Percentiles rank a stretch among this genome's conserved stretches.
Conservation (phyloP, 148 eudicot genomes). For the Rhododendron griersonianum region DNA sequence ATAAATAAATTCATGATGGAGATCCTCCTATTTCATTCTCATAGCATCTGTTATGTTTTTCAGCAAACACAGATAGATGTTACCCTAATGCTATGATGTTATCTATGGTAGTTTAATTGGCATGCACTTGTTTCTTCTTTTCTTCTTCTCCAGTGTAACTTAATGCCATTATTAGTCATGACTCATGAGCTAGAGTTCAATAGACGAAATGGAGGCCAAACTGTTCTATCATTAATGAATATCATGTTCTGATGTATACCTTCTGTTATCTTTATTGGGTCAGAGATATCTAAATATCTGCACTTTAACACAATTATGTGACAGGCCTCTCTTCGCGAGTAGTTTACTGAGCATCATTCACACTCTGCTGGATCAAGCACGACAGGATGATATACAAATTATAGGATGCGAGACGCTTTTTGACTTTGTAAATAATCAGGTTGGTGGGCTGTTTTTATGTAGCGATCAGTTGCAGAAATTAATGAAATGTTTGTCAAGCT, state of each 20-base stretch:
- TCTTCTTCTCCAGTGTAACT: background rate
- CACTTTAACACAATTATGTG: background rate
- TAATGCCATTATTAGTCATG: background rate
- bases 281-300: background rate
- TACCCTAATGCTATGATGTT: background rate
- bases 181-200: background rate
- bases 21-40: background rate
- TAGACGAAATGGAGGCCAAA: background rate
- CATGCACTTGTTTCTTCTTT: constrained; percentile 10
- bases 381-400: constrained; percentile 71
- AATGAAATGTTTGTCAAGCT: background rate
- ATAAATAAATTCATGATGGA: background rate
- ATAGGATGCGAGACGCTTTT: constrained; percentile 75
- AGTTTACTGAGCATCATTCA: constrained; percentile 77
- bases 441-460: background rate
- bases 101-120: background rate
- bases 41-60: background rate
- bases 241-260: background rate
- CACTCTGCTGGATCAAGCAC: constrained; percentile 78
- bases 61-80: background rate
- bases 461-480: background rate
- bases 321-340: constrained; percentile 95
- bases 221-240: background rate
- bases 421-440: constrained; percentile 23
- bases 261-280: background rate